Evolutionary conservation across 2,329 filamentous ascomycete genomes (phyloP).

Genomic region (Clarireedia hainanense): DNA sequence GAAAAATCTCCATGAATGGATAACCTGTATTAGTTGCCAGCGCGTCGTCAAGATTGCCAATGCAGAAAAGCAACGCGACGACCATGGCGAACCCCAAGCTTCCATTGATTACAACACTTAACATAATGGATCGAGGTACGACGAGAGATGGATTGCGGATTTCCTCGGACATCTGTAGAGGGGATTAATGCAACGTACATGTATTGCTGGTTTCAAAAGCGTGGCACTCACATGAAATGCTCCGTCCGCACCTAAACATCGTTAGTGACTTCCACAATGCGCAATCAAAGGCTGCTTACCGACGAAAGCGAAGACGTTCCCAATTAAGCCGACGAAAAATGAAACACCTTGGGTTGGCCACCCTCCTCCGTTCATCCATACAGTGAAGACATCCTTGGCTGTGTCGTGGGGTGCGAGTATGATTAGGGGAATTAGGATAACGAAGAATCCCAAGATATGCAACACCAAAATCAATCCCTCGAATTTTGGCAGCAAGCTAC

Average conservation of each 20-base stretch:
- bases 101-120: conserved; percentile 40
- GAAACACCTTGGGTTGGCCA: conserved; percentile 28
- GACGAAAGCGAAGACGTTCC: conserved; percentile 19
- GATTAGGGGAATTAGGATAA: conserved; percentile 34
- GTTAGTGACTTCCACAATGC: not conserved
- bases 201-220: not conserved
- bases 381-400: conserved; percentile 22
- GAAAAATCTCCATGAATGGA: conserved; percentile 45
- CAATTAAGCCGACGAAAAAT: conserved; percentile 31
- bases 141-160: conserved; percentile 7
- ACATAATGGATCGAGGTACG: conserved; percentile 31
- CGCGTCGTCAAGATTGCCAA: conserved; percentile 29
- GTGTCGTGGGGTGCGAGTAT: conserved; percentile 15
- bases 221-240: conserved; percentile 2
- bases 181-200: not conserved
- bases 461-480: conserved; percentile 37
- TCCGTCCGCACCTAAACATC: conserved; percentile 2
- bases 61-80: conserved; percentile 30
- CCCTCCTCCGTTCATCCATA: conserved; percentile 25
- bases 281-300: not conserved
- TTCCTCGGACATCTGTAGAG: conserved; percentile 7
- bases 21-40: conserved; percentile 33
- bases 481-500: conserved; percentile 32
- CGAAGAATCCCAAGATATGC: conserved; percentile 38
- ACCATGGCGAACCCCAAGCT: conserved; percentile 35